These are phyloP conservation scores for Rhododendron kiyosumense DNA, from an alignment of 148 eudicot species.

Conservation along the genomic window DNA sequence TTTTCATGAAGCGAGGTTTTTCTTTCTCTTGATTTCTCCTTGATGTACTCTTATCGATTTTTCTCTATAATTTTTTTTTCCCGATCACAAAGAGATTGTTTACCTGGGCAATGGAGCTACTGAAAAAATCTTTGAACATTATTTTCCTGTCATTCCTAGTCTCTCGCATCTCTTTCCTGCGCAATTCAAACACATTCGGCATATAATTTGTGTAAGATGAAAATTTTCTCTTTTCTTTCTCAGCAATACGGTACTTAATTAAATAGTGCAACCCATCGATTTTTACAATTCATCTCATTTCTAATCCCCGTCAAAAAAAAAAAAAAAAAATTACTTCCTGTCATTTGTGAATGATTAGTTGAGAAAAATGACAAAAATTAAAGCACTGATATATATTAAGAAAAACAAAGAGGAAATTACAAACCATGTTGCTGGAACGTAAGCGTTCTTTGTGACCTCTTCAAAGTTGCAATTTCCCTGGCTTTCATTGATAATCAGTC, in stretches of 20 bases:
- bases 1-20: not conserved
- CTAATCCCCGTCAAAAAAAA: not conserved
- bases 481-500: not conserved
- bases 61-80: no score
- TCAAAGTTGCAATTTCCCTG: not conserved
- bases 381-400: not conserved
- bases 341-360: not conserved
- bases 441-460: conserved; percentile 1
- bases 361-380: not conserved
- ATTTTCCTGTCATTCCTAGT: not conserved
- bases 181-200: not conserved
- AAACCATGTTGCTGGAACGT: conserved; percentile 4
- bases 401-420: not conserved
- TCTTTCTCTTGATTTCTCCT: no score
- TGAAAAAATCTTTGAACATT: not conserved
- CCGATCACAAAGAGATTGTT: no score
- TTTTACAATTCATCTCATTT: not conserved
- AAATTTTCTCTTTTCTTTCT: no score
- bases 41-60: no score
- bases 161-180: conserved; percentile 9
- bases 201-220: not conserved
- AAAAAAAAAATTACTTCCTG: no score
- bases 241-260: not conserved
- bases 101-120: conserved; percentile 1
- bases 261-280: not conserved